Evolutionary conservation across 176 grass and related monocot genomes (phyloP).

Genomic region (Oryza nivara): DNA sequence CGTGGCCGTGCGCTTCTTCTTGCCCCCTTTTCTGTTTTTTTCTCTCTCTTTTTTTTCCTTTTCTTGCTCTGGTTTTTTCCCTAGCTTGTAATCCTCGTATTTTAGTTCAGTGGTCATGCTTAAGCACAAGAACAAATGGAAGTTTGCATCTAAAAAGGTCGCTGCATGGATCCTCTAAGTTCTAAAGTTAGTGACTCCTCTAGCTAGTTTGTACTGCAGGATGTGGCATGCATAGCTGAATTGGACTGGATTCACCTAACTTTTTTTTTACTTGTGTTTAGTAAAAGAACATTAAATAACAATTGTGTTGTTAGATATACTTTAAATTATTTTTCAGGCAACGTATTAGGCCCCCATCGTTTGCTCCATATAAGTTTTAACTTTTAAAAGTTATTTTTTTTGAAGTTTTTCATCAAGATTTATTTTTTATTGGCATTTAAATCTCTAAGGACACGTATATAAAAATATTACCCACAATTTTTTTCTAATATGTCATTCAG

Average conservation of each 20-base stretch:
- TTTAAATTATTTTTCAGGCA: no score
- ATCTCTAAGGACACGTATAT: no score
- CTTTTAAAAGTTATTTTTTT: no score
- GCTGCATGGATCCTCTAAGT: not conserved
- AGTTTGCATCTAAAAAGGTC: not conserved
- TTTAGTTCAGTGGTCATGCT: not conserved
- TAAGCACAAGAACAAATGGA: not conserved
- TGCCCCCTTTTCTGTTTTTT: not conserved
- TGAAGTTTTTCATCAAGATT: no score
- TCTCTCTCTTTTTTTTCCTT: not conserved
- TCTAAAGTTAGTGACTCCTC: not conserved
- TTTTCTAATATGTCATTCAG: no score
- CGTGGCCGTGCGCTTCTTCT: constrained; percentile 9
- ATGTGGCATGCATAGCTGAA: not conserved
- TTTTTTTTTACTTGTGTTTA: not conserved
- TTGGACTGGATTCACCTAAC: not conserved
- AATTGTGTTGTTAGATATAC: no score
- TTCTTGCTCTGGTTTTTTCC: not conserved
- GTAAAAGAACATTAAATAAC: not conserved
- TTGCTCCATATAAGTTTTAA: no score
- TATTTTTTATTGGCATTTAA: no score
- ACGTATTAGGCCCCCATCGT: no score
- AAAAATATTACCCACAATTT: no score
- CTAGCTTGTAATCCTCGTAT: not conserved
- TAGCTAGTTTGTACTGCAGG: not conserved